Evolutionary conservation across 2,329 filamentous ascomycete species (phyloP).

Genomic region (Clarireedia monteithiana): DNA sequence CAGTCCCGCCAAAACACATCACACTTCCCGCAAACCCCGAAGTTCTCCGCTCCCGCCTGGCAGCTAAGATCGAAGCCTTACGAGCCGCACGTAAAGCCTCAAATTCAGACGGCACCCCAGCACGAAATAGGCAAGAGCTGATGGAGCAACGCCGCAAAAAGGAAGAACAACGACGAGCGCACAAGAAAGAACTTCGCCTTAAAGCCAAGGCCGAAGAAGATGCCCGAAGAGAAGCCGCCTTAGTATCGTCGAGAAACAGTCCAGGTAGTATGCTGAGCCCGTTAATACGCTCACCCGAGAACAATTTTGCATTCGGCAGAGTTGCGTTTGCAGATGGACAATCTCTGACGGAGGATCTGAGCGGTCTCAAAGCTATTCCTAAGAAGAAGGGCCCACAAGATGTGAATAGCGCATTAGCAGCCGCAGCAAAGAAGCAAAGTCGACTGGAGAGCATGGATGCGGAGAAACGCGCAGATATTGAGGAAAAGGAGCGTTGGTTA

Average conservation of each 20-base stretch:
- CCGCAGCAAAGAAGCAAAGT: constrained; percentile 78
- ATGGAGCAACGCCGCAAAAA: constrained; percentile 85
- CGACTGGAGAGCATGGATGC: constrained; percentile 69
- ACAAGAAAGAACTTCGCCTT: constrained; percentile 78
- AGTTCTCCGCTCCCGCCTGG: constrained; percentile 68
- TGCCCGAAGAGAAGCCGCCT: constrained; percentile 52
- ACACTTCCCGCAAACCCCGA: constrained; percentile 65
- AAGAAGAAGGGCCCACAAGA: constrained; percentile 81
- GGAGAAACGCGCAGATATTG: constrained; percentile 74
- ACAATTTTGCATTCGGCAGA: constrained; percentile 81
- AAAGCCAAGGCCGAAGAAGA: constrained; percentile 77
- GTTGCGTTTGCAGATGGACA: constrained; percentile 87
- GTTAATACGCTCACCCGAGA: constrained; percentile 44
- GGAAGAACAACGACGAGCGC: constrained; percentile 75
- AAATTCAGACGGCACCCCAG: constrained; percentile 70
- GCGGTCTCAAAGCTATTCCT: constrained; percentile 53
- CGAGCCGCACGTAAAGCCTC: constrained; percentile 83
- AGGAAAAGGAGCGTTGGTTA: constrained; percentile 92
- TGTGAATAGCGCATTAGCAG: constrained; percentile 75
- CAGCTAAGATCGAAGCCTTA: constrained; percentile 76
- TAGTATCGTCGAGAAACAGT: constrained; percentile 52
- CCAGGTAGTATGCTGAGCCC: constrained; percentile 50
- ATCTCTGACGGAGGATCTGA: constrained; percentile 64
- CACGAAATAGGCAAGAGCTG: constrained; percentile 81
- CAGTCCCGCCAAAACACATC: constrained; percentile 56